A percentile compares a stretch with the other conserved stretches of the same genome.
phyloP scores from a whole-genome alignment of 495 filamentous ascomycete genomes.

The Cenococcum geophilum region DNA sequence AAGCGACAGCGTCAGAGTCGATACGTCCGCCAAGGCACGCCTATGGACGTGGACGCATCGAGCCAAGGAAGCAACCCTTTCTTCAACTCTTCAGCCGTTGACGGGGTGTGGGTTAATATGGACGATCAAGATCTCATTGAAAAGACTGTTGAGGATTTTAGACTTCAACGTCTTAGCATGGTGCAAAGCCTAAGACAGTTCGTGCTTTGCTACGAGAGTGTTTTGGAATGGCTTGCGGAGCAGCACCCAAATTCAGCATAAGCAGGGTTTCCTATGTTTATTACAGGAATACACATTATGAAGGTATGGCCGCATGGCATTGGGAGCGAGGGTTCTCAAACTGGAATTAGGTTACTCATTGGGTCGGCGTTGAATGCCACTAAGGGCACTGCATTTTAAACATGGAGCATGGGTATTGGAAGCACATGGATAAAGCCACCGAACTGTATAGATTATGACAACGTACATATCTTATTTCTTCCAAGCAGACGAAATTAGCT shows the following conservation, averaged over 20 bases:
- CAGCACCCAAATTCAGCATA: slow-evolving; percentile 36
- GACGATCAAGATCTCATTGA: slow-evolving; percentile 70
- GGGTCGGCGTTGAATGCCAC: background rate
- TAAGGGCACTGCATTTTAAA: background rate
- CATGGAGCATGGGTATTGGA: background rate
- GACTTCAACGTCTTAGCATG: slow-evolving; percentile 86
- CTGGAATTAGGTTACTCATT: background rate
- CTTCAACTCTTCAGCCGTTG: slow-evolving; percentile 18
- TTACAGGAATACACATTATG: background rate
- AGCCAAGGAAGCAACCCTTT: slow-evolving; percentile 14
- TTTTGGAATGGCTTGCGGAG: slow-evolving; percentile 76
- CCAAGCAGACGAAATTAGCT: too few species aligned
- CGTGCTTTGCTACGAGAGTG: slow-evolving; percentile 92
- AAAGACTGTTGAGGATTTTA: slow-evolving; percentile 82
- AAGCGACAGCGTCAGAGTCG: slow-evolving; percentile 59
- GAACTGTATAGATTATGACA: too few species aligned
- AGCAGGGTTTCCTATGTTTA: background rate
- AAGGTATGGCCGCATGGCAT: background rate
- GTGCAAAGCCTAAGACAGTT: slow-evolving; percentile 93
- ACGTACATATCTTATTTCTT: too few species aligned
- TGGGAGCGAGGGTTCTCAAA: background rate
- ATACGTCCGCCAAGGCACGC: slow-evolving; percentile 21
- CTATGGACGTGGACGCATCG: slow-evolving; percentile 43
- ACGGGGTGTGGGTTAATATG: slow-evolving; percentile 48
- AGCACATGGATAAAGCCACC: too few species aligned